These are phyloP conservation scores for Naganishia albida DNA, from an alignment of 1,284 basidiomycete genomes.

Conservation along the genomic window DNA sequence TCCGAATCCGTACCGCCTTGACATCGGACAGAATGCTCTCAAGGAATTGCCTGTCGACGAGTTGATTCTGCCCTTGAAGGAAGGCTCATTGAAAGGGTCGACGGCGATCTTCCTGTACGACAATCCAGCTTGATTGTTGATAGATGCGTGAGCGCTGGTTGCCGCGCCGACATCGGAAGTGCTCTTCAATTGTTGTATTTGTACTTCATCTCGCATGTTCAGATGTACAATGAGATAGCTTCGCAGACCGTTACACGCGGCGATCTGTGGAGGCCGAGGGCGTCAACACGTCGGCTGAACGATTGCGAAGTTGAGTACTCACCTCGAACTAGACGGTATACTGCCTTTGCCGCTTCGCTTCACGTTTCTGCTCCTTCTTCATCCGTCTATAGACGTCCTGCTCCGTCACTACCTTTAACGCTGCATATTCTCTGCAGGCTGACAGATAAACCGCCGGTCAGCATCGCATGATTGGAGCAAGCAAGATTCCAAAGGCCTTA, in stretches of 20 bases:
- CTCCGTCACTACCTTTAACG: conserved; percentile 31
- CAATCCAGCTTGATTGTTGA: neutral
- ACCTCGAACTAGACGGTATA: conserved; percentile 3
- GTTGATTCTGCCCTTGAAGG: neutral
- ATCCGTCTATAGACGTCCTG: conserved; percentile 21
- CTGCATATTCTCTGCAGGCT: conserved; percentile 31
- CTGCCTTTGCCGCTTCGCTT: conserved; percentile 5
- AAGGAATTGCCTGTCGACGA: neutral
- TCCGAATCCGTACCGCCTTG: neutral
- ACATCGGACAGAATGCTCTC: neutral
- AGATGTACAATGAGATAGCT: no score
- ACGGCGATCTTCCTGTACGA: neutral
- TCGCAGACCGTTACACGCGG: no score
- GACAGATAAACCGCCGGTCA: no score
- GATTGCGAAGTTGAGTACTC: neutral
- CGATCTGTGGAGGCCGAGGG: no score
- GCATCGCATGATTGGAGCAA: neutral
- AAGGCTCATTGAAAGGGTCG: neutral
- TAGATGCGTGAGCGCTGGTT: no score
- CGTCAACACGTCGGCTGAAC: neutral
- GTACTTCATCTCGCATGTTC: no score
- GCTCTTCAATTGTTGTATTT: no score
- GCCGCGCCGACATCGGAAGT: no score
- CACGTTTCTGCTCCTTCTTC: conserved; percentile 21
- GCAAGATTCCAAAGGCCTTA: neutral